These are phyloP conservation scores for Paramecium sexaurelia DNA, from an alignment of 73 alveolate species.

Conservation along the genomic window DNA sequence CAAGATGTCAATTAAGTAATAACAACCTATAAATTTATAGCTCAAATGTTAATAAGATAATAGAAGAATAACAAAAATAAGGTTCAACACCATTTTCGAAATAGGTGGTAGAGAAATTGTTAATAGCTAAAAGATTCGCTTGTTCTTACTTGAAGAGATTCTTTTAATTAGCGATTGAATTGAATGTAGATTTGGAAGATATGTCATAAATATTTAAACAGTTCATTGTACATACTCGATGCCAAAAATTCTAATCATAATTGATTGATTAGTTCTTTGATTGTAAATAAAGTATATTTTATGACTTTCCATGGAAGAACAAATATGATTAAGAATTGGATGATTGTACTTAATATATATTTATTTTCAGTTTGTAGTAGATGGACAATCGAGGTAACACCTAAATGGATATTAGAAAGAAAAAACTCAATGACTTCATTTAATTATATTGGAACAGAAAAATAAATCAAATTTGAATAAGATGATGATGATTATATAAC, in stretches of 20 bases:
- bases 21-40: neutral
- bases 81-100: neutral
- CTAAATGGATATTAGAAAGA: neutral
- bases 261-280: neutral
- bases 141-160: conserved; percentile 39
- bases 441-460: neutral
- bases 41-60: neutral
- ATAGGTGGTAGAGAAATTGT: neutral
- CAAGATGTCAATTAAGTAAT: neutral
- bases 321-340: conserved; percentile 15
- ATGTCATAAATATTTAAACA: neutral
- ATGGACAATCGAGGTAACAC: neutral
- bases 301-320: conserved; percentile 7
- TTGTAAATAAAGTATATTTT: neutral
- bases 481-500: conserved; percentile 27
- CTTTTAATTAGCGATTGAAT: neutral
- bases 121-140: conserved; percentile 30
- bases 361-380: neutral
- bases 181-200: neutral
- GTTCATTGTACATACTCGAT: neutral
- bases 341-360: neutral
- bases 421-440: neutral
- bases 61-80: neutral
- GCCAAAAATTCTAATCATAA: neutral
- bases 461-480: neutral